Evolutionary conservation across 495 filamentous ascomycete genomes (phyloP).

Genomic region (Penicillium antarcticum): DNA sequence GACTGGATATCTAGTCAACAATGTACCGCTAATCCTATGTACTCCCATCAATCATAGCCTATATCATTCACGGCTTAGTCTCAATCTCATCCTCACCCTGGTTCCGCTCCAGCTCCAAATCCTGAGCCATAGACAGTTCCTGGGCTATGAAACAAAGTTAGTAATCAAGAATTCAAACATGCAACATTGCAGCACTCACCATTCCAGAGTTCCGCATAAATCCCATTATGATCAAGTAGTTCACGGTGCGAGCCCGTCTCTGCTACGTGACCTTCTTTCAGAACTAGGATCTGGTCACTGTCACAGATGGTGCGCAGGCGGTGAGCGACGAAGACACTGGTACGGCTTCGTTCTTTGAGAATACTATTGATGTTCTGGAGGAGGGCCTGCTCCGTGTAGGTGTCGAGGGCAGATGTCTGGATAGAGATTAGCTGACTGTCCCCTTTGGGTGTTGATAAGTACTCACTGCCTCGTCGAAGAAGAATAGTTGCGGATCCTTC

Average conservation of each 20-base stretch:
- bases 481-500: conserved; percentile 88
- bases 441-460: not conserved
- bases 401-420: conserved; percentile 87
- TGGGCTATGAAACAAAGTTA: conserved; percentile 37
- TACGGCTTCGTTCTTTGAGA: conserved; percentile 80
- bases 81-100: not conserved
- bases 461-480: conserved; percentile 92
- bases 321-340: conserved; percentile 93
- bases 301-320: conserved; percentile 90
- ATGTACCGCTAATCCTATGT: no score
- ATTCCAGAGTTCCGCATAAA: conserved; percentile 91
- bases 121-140: conserved; percentile 40
- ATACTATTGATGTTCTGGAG: conserved; percentile 94
- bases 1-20: no score
- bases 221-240: conserved; percentile 71
- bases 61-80: not conserved
- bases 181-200: conserved; percentile 47
- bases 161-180: not conserved
- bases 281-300: conserved; percentile 88
- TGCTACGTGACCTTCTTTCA: conserved; percentile 77
- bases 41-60: not conserved
- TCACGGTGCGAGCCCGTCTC: conserved; percentile 85
- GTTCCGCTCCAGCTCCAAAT: conserved; percentile 23
- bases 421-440: conserved; percentile 8
- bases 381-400: conserved; percentile 89